phyloP scores from a whole-genome alignment of 2,329 filamentous ascomycete genomes.

The Dactylellina sp. region DNA sequence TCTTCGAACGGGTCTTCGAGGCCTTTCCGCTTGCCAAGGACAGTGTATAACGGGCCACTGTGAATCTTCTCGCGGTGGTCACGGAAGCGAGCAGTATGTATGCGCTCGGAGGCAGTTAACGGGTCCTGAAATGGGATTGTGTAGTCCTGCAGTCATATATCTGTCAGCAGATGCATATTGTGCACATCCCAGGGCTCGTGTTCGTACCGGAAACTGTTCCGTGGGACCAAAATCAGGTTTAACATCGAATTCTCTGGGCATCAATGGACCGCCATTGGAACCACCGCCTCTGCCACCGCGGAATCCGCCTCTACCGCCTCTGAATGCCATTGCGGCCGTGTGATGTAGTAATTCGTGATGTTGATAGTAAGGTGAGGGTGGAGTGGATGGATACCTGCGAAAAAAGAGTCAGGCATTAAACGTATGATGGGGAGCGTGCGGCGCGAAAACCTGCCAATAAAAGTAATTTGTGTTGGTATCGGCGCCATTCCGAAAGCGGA shows the following conservation, averaged over 20 bases:
- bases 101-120: constrained; percentile 35
- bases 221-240: constrained; percentile 60
- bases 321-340: constrained; percentile 41
- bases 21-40: constrained; percentile 59
- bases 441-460: constrained; percentile 9
- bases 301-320: constrained; percentile 56
- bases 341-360: not conserved
- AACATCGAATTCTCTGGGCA: constrained; percentile 58
- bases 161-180: constrained; percentile 14
- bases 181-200: not conserved
- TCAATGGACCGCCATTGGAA: constrained; percentile 52
- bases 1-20: constrained; percentile 61
- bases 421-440: not conserved
- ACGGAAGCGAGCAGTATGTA: constrained; percentile 58
- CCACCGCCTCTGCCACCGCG: constrained; percentile 58
- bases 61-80: constrained; percentile 60
- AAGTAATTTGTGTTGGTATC: constrained; percentile 8
- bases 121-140: constrained; percentile 54
- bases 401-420: not conserved
- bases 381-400: constrained; percentile 3
- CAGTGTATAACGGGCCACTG: constrained; percentile 60
- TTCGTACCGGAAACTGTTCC: constrained; percentile 60
- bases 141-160: constrained; percentile 41
- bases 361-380: constrained; percentile 16
- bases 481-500: constrained; percentile 21